Conservation (phyloP, 371 early-diverging fungal genomes). For the Mortierella sp. region DNA sequence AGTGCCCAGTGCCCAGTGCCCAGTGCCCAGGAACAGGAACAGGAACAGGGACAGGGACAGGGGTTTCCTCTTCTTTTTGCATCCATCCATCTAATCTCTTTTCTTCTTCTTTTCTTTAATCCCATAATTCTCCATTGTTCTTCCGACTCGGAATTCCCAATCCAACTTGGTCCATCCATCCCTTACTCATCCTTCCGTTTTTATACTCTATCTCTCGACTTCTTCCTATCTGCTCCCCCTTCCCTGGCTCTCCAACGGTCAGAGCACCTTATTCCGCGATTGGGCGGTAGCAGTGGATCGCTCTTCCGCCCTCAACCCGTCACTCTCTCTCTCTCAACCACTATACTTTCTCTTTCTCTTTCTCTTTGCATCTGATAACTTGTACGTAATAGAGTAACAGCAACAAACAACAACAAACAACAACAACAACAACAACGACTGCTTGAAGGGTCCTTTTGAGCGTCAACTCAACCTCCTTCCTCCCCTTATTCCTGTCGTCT, state of each 20-base stretch:
- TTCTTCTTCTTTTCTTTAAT: not conserved
- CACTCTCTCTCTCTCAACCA: not conserved
- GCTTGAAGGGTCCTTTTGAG: not conserved
- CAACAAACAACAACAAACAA: not conserved
- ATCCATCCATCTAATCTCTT: not conserved
- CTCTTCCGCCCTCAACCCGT: not conserved
- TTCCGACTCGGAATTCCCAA: too few species aligned
- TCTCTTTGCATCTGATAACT: too few species aligned
- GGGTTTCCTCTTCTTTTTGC: not conserved
- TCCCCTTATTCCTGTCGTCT: not conserved
- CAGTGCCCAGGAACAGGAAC: not conserved
- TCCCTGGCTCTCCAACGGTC: constrained; percentile 6
- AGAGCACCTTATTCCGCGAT: not conserved
- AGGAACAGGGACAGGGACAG: too few species aligned
- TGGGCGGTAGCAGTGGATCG: not conserved
- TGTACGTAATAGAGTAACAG: not conserved
- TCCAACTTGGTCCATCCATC: too few species aligned
- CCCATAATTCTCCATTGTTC: too few species aligned
- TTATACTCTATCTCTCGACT: too few species aligned
- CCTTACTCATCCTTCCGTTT: too few species aligned
- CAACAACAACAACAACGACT: not conserved
- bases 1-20: not conserved
- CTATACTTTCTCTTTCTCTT: not conserved
- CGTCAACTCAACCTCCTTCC: not conserved
- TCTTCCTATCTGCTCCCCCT: constrained; percentile 1